phyloP scores from a whole-genome alignment of 2,329 filamentous ascomycete species.

The Fusarium virguliforme region DNA sequence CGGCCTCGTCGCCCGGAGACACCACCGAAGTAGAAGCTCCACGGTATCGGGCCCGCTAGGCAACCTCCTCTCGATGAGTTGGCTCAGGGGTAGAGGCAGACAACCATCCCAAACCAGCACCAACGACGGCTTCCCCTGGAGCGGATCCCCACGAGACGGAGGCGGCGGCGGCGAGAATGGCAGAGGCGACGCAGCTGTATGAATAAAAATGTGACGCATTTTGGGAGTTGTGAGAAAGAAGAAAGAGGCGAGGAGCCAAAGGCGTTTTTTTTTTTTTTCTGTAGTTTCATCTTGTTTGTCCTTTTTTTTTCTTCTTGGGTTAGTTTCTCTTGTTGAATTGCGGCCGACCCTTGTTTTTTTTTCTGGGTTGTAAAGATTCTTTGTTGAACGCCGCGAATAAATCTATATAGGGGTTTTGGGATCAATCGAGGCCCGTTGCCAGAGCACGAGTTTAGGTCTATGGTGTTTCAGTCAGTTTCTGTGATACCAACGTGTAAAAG shows the following conservation, averaged over 20 bases:
- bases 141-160: slow-evolving; percentile 43
- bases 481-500: neutral
- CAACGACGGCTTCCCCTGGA: slow-evolving; percentile 40
- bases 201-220: slow-evolving; percentile 44
- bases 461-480: neutral
- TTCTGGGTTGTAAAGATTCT: slow-evolving; percentile 14
- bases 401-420: slow-evolving; percentile 15
- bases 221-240: slow-evolving; percentile 34
- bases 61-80: slow-evolving; percentile 69
- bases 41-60: slow-evolving; percentile 67
- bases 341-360: slow-evolving; percentile 1
- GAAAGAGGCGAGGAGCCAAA: slow-evolving; percentile 39
- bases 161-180: slow-evolving; percentile 28
- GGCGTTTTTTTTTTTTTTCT: slow-evolving; percentile 40
- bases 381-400: slow-evolving; percentile 21
- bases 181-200: slow-evolving; percentile 55
- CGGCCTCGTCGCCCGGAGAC: slow-evolving; percentile 70
- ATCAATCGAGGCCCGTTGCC: slow-evolving; percentile 20
- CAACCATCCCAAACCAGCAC: slow-evolving; percentile 45
- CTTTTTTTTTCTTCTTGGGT: slow-evolving; percentile 17
- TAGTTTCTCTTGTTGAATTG: slow-evolving; percentile 13
- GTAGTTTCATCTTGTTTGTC: neutral
- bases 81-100: slow-evolving; percentile 62
- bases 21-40: slow-evolving; percentile 58
- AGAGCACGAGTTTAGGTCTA: neutral